These are phyloP conservation scores for Coemansia interrupta DNA, from an alignment of 192 early-diverging fungal genomes.

Conservation along the genomic window DNA sequence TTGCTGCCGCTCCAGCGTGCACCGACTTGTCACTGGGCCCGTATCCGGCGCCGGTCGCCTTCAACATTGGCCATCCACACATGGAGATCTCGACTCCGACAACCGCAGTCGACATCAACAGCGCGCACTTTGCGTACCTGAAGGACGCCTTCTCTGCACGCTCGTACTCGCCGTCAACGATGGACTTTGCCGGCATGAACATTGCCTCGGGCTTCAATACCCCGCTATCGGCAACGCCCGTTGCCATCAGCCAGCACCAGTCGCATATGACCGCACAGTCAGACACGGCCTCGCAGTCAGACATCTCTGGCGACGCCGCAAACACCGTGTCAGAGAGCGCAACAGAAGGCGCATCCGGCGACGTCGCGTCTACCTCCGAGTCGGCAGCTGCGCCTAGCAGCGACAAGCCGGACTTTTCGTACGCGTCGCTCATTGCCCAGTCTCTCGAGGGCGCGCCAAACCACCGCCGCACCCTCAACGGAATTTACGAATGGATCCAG, in stretches of 20 bases:
- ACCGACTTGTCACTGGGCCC: too few species aligned
- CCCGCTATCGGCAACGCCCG: constrained; percentile 40
- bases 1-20: constrained; percentile 1
- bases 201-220: constrained; percentile 47
- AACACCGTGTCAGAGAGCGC: background rate
- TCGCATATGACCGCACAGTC: constrained; percentile 14
- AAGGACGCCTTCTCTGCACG: constrained; percentile 37
- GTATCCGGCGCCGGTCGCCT: constrained; percentile 3
- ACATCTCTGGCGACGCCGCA: background rate
- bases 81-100: constrained; percentile 29
- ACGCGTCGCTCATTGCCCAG: constrained; percentile 79
- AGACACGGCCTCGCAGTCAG: constrained; percentile 11
- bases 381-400: constrained; percentile 21
- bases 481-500: constrained; percentile 84
- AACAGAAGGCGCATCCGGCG: constrained; percentile 1
- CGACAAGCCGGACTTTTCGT: constrained; percentile 76
- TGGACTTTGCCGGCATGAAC: constrained; percentile 53
- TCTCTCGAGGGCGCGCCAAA: constrained; percentile 68
- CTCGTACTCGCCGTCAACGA: constrained; percentile 47
- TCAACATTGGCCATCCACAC: constrained; percentile 12
- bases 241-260: constrained; percentile 21
- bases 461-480: constrained; percentile 73
- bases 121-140: constrained; percentile 44
- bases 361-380: background rate
- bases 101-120: constrained; percentile 31